Evolutionary conservation across 352 stramenopile genomes (phyloP).

Genomic region (Saprolegnia diclina): DNA sequence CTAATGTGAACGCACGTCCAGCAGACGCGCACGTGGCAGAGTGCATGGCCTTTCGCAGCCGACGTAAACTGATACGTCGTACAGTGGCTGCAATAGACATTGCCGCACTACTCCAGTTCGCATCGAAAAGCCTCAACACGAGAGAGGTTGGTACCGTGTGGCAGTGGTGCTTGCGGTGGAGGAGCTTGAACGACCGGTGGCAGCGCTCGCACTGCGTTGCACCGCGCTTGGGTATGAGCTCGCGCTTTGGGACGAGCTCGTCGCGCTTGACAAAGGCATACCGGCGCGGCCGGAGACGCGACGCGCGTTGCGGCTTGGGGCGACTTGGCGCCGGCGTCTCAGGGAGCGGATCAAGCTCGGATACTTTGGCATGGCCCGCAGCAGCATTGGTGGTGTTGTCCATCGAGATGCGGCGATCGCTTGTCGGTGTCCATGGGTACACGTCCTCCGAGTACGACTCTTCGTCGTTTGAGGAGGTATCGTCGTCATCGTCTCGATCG

Average conservation of each 20-base stretch:
- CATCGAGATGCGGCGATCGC: background rate
- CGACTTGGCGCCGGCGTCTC: no score
- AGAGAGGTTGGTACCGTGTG: conserved; percentile 51
- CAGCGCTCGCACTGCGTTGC: conserved; percentile 59
- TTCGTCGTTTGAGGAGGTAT: conserved; percentile 11
- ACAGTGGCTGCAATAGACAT: conserved; percentile 83
- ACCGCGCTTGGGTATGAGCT: background rate
- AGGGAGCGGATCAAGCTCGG: background rate
- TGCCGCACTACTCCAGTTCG: conserved; percentile 50
- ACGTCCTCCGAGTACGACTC: conserved; percentile 1
- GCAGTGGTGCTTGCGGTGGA: conserved; percentile 85
- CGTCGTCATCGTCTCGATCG: conserved; percentile 5
- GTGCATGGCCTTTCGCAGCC: background rate
- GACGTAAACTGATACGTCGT: conserved; percentile 77
- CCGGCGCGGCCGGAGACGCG: background rate
- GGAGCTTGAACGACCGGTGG: conserved; percentile 81
- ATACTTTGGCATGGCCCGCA: background rate
- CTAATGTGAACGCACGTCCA: conserved; percentile 3
- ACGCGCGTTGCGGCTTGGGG: background rate
- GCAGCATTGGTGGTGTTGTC: background rate
- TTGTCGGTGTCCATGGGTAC: background rate
- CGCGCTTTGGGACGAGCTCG: background rate
- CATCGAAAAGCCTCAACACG: background rate
- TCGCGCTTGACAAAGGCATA: conserved; percentile 17
- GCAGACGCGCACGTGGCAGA: background rate